These are phyloP conservation scores for Rhizomucor pusillus DNA, from an alignment of 371 early-diverging fungal genomes.

Conservation along the genomic window DNA sequence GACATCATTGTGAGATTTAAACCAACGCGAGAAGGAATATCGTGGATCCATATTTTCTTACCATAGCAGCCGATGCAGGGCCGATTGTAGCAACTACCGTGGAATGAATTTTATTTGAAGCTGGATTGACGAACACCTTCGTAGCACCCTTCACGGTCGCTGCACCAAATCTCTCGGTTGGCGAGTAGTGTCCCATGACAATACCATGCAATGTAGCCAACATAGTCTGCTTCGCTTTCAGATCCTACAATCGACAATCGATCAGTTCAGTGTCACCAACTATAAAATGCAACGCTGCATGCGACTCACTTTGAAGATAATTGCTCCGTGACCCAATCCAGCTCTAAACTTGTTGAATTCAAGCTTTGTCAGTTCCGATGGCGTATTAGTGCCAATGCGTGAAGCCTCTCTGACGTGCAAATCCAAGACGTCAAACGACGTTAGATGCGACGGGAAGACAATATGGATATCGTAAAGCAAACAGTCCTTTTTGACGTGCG, in stretches of 20 bases:
- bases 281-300: no score
- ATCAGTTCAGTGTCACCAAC: no score
- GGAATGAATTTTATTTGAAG: constrained; percentile 3
- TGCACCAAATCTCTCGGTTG: constrained; percentile 2
- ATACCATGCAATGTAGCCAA: constrained; percentile 15
- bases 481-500: constrained; percentile 11
- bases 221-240: constrained; percentile 10
- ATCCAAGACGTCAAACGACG: constrained; percentile 12
- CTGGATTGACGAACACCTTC: constrained; percentile 11
- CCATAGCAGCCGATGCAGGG: constrained; percentile 10
- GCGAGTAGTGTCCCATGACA: constrained; percentile 12
- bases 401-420: constrained; percentile 7
- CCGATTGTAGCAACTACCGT: constrained; percentile 12
- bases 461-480: constrained; percentile 12
- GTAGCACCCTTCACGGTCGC: constrained; percentile 13
- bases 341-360: constrained; percentile 7
- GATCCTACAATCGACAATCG: constrained; percentile 5
- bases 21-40: background rate
- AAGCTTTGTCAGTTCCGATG: constrained; percentile 7
- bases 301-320: constrained; percentile 13
- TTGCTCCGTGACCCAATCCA: constrained; percentile 15
- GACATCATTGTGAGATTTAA: background rate
- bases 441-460: constrained; percentile 13
- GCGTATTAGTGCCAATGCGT: constrained; percentile 7
- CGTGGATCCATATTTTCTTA: background rate